Conservation (phyloP, 2,329 filamentous ascomycete species). For the Ophiostoma fasciatum region DNA sequence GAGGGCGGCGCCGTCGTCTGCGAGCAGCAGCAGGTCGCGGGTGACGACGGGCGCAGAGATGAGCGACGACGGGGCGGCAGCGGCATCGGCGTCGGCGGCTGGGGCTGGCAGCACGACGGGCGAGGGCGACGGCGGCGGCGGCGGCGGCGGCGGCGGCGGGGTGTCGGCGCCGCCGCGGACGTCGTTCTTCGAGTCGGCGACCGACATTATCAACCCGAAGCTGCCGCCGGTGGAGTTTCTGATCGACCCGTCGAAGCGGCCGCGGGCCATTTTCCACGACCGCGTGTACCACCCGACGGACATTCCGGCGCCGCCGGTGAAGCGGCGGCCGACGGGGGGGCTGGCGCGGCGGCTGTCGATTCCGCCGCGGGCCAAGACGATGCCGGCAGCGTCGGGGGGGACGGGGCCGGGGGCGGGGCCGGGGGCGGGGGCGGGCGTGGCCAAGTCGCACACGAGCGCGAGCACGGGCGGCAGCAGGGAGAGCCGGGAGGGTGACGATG, state of each 20-base stretch:
- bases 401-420: no score
- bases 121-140: neutral
- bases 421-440: no score
- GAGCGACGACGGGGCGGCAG: slow-evolving; percentile 4
- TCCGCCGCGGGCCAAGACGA: slow-evolving; percentile 4
- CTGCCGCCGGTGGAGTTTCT: slow-evolving; percentile 70
- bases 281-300: slow-evolving; percentile 87
- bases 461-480: slow-evolving; percentile 5
- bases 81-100: slow-evolving; percentile 3
- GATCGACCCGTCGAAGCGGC: slow-evolving; percentile 64
- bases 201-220: slow-evolving; percentile 81
- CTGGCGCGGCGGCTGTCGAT: slow-evolving; percentile 14
- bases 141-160: slow-evolving; percentile 19
- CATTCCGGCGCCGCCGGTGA: slow-evolving; percentile 67
- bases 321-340: slow-evolving; percentile 26
- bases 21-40: slow-evolving; percentile 20
- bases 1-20: neutral
- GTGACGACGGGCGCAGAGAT: slow-evolving; percentile 37
- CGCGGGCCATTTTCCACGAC: slow-evolving; percentile 91
- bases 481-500: no score
- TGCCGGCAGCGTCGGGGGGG: no score
- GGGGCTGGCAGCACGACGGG: neutral
- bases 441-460: slow-evolving; percentile 2
- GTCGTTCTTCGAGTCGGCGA: slow-evolving; percentile 87
- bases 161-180: slow-evolving; percentile 70